Percentiles rank a stretch among this genome's conserved stretches.
Evolutionary conservation across 2,329 filamentous ascomycete species (phyloP).

Genomic region (Plenodomus biglobosus): DNA sequence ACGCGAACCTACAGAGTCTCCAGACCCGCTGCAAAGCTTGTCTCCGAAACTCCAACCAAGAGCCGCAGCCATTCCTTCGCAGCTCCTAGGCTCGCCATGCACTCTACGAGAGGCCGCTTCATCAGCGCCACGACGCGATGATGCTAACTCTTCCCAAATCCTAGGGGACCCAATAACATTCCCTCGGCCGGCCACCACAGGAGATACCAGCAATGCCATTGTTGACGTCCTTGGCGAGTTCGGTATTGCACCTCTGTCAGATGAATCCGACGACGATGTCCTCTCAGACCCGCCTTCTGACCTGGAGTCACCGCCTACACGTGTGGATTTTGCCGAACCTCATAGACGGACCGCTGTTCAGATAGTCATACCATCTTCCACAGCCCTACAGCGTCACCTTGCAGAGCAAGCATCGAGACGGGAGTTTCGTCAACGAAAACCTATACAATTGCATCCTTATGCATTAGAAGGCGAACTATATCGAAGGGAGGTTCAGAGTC

Average conservation of each 20-base stretch:
- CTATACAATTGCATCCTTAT: conserved; percentile 54
- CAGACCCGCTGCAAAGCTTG: conserved; percentile 33
- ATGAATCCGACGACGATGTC: conserved; percentile 28
- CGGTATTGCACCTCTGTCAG: conserved; percentile 24
- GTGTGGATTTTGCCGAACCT: conserved; percentile 13
- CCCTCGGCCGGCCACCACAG: neutral
- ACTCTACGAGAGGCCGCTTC: conserved; percentile 6
- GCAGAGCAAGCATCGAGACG: conserved; percentile 26
- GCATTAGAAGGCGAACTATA: conserved; percentile 49
- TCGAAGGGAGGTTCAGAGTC: conserved; percentile 45
- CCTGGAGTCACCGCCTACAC: conserved; percentile 15
- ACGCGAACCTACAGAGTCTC: conserved; percentile 27
- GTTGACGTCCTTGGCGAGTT: conserved; percentile 20
- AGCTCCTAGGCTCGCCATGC: conserved; percentile 6
- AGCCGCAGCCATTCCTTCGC: conserved; percentile 7
- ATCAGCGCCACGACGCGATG: conserved; percentile 8
- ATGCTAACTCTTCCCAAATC: conserved; percentile 6
- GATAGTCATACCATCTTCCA: conserved; percentile 34
- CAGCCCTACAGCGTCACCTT: conserved; percentile 16
- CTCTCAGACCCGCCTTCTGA: conserved; percentile 30
- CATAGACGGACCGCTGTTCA: conserved; percentile 30
- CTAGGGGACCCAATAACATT: neutral
- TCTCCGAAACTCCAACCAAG: conserved; percentile 5
- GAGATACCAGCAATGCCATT: neutral
- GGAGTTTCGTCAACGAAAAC: conserved; percentile 49